phyloP scores from a whole-genome alignment of 208 protist genomes.

The Angomonas deanei region DNA sequence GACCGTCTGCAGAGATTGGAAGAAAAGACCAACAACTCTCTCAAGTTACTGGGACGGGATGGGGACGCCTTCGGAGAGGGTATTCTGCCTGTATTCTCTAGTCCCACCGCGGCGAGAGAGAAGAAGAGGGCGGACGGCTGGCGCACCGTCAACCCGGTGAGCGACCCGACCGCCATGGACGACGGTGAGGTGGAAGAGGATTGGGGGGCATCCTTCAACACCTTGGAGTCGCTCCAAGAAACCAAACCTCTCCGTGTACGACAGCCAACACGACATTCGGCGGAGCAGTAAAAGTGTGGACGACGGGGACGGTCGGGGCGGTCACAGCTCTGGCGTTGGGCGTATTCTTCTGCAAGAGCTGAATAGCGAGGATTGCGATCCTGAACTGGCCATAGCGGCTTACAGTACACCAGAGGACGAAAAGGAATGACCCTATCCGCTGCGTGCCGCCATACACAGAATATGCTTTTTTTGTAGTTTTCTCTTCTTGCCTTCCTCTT shows the following conservation, averaged over 20 bases:
- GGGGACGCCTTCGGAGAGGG: conserved; percentile 47
- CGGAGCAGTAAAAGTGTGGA: conserved; percentile 54
- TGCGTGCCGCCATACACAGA: not conserved
- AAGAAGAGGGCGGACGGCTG: not conserved
- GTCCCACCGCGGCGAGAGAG: not conserved
- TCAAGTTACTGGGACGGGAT: conserved; percentile 39
- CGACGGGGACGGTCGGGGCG: conserved; percentile 15
- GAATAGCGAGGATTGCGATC: not conserved
- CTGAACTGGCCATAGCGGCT: not conserved
- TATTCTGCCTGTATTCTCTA: conserved; percentile 42
- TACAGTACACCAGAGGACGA: not conserved
- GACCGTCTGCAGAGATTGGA: conserved; percentile 44
- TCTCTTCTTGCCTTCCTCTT: conserved; percentile 7
- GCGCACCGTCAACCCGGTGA: not conserved
- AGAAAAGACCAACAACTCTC: conserved; percentile 59
- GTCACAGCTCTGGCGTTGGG: conserved; percentile 9
- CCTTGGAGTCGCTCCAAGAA: conserved; percentile 30
- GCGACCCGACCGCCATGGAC: not conserved
- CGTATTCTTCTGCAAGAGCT: not conserved
- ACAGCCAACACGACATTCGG: conserved; percentile 41
- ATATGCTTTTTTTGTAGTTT: not conserved
- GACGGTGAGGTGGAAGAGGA: not conserved
- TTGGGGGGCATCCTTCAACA: conserved; percentile 14
- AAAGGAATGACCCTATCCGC: not conserved
- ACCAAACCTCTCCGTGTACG: conserved; percentile 74